Evolutionary conservation across 345 rosid species (phyloP).

Genomic region (Dipteronia sinensis): DNA sequence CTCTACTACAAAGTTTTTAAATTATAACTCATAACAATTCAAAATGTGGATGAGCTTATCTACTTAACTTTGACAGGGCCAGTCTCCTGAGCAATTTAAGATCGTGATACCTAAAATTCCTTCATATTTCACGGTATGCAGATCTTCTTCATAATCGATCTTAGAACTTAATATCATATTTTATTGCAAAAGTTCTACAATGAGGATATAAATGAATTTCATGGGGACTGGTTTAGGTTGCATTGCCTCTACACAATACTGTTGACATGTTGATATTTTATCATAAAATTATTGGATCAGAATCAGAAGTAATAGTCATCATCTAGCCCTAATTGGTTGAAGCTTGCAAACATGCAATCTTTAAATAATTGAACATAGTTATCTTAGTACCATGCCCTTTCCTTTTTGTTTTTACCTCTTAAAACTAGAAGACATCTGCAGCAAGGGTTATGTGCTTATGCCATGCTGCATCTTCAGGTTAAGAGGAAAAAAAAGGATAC

Average conservation of each 20-base stretch:
- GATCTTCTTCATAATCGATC: conserved; percentile 8
- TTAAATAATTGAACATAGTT: not conserved
- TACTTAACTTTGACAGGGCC: conserved; percentile 48
- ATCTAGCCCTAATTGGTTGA: not conserved
- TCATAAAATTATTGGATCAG: not conserved
- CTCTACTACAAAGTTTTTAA: not conserved
- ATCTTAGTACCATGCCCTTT: not conserved
- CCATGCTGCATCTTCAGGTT: no score
- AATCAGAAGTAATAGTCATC: not conserved
- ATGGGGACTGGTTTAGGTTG: not conserved
- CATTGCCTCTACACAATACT: not conserved
- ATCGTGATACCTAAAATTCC: conserved; percentile 82
- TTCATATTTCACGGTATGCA: conserved; percentile 90
- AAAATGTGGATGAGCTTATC: conserved; percentile 2
- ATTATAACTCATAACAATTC: not conserved
- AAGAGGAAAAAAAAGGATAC: no score
- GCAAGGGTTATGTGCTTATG: no score
- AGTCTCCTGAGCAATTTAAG: conserved; percentile 85
- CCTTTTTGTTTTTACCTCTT: not conserved
- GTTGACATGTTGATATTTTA: conserved; percentile 2
- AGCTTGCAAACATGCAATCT: not conserved
- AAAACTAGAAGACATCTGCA: not conserved
- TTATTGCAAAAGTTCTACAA: not conserved
- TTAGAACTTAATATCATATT: not conserved
- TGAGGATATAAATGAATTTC: not conserved